Evolutionary conservation across 306 rosid genomes (phyloP), one percentile per base, ranked within the genome.

Genomic region (Gleditsia sinensis): DNA sequence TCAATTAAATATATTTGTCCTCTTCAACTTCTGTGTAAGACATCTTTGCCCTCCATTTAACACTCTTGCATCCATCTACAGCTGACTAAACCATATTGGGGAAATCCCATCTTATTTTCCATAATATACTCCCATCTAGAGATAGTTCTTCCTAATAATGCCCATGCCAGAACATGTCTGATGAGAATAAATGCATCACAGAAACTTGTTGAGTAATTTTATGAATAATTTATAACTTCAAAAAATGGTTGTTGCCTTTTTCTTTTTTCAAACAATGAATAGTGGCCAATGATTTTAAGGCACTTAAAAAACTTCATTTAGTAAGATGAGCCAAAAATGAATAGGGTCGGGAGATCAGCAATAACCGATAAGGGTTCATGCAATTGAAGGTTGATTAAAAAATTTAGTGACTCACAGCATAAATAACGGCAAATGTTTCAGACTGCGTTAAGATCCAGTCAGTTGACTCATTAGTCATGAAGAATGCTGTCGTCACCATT

Each of bases 361-460:
- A 68, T 25, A 72, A 49, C 28, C 30, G 30, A 21, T 61, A 62
- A 51, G 9, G 13, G 10, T 28, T 62, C 36, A 48, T 63, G 56
- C 63, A 7, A 71, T 36, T 40, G n/a, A 75, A 78, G 56, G 43
- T 49, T 48, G 40, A n/a, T n/a, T 62, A 68, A 28, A 63, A 63
- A 48, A 32, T 59, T 37, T 56, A 75, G 79, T 20, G 53, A 86
- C 97, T 88, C 76, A 92, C 99, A 75, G 92, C 97, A 77, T 94
- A 94, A 51, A 94, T 71, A 73, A 94, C 97, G 0, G 99, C 97
- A 59, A 92, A 11, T 57, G 85, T 69, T 86, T 94, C 97, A 17
- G 99, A 90, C 28, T 49, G 54, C 12, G 95, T 92, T 87, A 94
- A 83, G 53, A 71, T 87, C 99, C 99, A 94, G 69, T 86, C 88